Evolutionary conservation across 352 stramenopile species (phyloP), one percentile per base, ranked within the genome.

Genomic region (Phytophthora foliorum): DNA sequence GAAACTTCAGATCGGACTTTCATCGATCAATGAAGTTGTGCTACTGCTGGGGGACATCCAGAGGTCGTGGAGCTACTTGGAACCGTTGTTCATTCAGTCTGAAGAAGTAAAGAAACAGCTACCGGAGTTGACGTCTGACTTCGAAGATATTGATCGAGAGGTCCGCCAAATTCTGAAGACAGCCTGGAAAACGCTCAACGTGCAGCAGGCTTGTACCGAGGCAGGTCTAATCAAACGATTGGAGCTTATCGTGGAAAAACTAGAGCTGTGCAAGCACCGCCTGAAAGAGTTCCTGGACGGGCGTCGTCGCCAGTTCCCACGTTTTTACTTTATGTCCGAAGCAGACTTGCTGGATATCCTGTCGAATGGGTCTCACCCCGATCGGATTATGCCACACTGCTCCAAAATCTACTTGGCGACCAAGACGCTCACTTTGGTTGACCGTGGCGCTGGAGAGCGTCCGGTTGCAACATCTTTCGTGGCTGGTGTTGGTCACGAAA

Each of bases 81-180:
- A 99, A 69, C 96, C 96, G 21, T 79, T 99, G 8, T 99, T 99
- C 57, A 98, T 99, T 56, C 87, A 95, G 55, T 98, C 93, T 0
- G 96, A 99, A 70, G 96, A 99, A 81, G 96, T 99, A 14, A 98
- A 99, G 63, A 92, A 96, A 49, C 96, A 99, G 58, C 78, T 99
- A 5, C 96, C 96, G 3, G 93, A 98, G 67, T 81, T 98, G 57
- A 97, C 96, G 0, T 83, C 92, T 4, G 89, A 97, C 56, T 99
- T 99, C 69, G 93, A 96, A 74, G 86, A 95, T 45, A 98, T 99
- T 53, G 96, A 99, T 66, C 82, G 92, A 17, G 91, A 98, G 16
- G 95, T 99, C 27, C 93, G 95, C 17, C 59, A 79, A 31, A 95
- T 97, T 34, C 73, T 98, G 17, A 80, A 93, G 27, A 82, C 77